A percentile compares a stretch with the other conserved stretches of the same genome.
These are phyloP conservation scores for Candida patagonica DNA, from an alignment of 805 yeast species.

Conservation along the genomic window DNA sequence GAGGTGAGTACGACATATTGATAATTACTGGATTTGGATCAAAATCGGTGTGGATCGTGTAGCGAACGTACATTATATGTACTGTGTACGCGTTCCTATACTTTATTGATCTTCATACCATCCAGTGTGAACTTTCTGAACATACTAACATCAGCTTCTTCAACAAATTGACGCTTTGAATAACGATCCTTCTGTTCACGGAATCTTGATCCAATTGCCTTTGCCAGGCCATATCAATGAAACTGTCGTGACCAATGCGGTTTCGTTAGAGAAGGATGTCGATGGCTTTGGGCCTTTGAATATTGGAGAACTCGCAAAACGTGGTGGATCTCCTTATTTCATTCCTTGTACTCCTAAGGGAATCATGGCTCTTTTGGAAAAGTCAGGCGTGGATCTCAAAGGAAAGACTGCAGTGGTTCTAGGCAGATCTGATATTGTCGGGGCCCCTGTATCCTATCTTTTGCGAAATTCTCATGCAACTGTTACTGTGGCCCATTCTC, in stretches of 20 bases:
- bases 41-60: too few species aligned
- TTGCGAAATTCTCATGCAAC: constrained; percentile 71
- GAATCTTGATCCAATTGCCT: constrained; percentile 84
- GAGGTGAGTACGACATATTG: constrained; percentile 26
- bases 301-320: constrained; percentile 82
- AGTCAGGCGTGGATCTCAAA: constrained; percentile 54
- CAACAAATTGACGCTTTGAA: constrained; percentile 55
- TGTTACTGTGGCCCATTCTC: constrained; percentile 79
- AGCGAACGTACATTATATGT: too few species aligned
- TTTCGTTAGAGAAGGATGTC: constrained; percentile 77
- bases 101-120: not conserved
- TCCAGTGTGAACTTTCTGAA: not conserved
- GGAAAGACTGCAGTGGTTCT: constrained; percentile 86
- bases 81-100: too few species aligned
- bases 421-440: constrained; percentile 95
- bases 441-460: constrained; percentile 83
- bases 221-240: constrained; percentile 76
- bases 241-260: constrained; percentile 68
- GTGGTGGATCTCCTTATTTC: constrained; percentile 74
- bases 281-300: constrained; percentile 90
- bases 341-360: constrained; percentile 97
- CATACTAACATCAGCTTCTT: constrained; percentile 28
- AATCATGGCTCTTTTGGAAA: constrained; percentile 66
- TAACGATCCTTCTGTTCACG: constrained; percentile 69
- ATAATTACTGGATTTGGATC: too few species aligned